Conservation (phyloP, 495 filamentous ascomycete species). For the Hypoxylon crocopeplum region DNA sequence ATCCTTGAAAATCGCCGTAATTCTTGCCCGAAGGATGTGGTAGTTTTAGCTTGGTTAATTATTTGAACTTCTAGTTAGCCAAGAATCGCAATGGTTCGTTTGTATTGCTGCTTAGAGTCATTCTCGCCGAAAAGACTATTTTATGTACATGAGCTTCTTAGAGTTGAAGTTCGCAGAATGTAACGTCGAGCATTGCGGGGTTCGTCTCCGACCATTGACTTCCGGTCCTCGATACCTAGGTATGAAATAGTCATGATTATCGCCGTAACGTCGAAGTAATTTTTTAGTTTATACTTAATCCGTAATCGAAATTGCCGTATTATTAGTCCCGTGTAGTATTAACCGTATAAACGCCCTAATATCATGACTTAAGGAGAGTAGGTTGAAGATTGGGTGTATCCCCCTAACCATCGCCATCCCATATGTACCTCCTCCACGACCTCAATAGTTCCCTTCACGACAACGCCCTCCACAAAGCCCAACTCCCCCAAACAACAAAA, state of each 20-base stretch:
- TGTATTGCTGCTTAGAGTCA: background rate
- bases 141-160: background rate
- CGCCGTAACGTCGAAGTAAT: too few relatives aligned
- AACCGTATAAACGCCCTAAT: too few relatives aligned
- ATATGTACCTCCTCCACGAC: too few relatives aligned
- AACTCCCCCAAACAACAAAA: background rate
- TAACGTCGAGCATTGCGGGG: background rate
- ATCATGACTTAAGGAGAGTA: too few relatives aligned
- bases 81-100: background rate
- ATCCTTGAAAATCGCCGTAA: slow-evolving; percentile 1
- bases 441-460: too few relatives aligned
- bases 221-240: background rate
- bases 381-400: too few relatives aligned
- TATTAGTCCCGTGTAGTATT: too few relatives aligned
- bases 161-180: background rate
- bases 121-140: background rate
- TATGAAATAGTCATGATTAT: background rate
- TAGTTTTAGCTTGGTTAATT: background rate
- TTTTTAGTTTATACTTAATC: too few relatives aligned
- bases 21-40: slow-evolving; percentile 2
- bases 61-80: background rate
- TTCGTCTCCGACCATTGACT: background rate
- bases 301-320: too few relatives aligned
- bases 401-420: too few relatives aligned
- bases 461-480: slow-evolving; percentile 17